Conservation (phyloP, 140 eudicot species). For the Artemisia princeps region DNA sequence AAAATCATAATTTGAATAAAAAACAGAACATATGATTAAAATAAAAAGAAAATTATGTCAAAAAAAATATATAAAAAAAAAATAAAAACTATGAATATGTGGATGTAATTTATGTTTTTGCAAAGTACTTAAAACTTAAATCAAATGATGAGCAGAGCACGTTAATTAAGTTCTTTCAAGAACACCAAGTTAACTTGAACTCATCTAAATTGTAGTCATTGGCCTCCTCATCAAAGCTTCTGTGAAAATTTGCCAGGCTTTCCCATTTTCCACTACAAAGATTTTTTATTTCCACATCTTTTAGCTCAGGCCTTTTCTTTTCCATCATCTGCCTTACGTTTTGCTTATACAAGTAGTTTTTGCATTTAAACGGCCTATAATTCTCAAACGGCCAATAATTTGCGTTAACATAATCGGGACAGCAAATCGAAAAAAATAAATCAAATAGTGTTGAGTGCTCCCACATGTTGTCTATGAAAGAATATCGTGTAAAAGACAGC, state of each 20-base stretch:
- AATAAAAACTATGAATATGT: too few species aligned
- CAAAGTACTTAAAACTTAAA: too few species aligned
- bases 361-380: neutral
- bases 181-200: too few species aligned
- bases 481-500: neutral
- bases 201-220: too few species aligned
- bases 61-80: too few species aligned
- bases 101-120: too few species aligned
- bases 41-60: too few species aligned
- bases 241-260: neutral
- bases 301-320: neutral
- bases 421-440: neutral
- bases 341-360: neutral
- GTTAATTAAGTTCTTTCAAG: too few species aligned
- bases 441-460: neutral
- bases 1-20: too few species aligned
- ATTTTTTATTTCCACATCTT: conserved; percentile 1
- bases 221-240: neutral
- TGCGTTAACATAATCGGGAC: neutral
- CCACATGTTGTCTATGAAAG: neutral
- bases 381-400: too few species aligned
- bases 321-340: neutral
- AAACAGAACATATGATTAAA: too few species aligned
- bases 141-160: too few species aligned
- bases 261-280: neutral